Evolutionary conservation across 257 asterid species (phyloP), one percentile per base, ranked within the genome.

Genomic region (Nicotiana tabacum): DNA sequence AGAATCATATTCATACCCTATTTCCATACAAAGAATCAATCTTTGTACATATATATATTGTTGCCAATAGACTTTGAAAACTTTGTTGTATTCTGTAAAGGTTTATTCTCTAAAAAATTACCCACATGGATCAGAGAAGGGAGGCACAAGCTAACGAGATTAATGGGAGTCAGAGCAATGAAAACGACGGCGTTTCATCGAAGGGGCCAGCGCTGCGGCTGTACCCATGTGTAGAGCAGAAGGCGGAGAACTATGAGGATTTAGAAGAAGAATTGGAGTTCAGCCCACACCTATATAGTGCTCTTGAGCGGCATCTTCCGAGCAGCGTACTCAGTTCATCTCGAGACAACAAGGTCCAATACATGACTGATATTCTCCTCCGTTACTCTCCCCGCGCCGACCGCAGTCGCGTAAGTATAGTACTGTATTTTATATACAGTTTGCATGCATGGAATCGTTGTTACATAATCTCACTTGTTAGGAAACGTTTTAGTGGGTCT

Each of bases 321-420:
- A 92, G 91, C 3, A 79, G 85, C 69, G 74, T 93, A 6, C 85
- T 95, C 62, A 82, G 53, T 24, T 90, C 90, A 78, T 12, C 91
- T 56, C 93, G 98, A 16, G 95, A 95, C 9, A 84, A 82, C 65
- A 95, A 93, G 92, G 91, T 88, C 77, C 84, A 88, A 17, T 90
- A 89, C 88, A 93, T 93, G 94, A 90, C 92, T 27, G 91, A 93
- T 53, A 92, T 95, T 80, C 93, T 95, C 55, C 89, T 84, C 62
- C 94, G 97, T 17, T 93, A 95, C 87, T 93, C 91, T 60, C 93
- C 98, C 6, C 94, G 91, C 39, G 86, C 87, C 86, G 97, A 95
- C 82, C 94, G 98, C 66, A 62, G 85, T 80, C 92, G 98, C 82
- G 98, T 93, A 66, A 85, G 92, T 69, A 33, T 29, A 6, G 58